Percentiles rank a stretch among this genome's conserved stretches.
Conservation (phyloP, 306 rosid genomes). For the Ochetophila trinervis region DNA sequence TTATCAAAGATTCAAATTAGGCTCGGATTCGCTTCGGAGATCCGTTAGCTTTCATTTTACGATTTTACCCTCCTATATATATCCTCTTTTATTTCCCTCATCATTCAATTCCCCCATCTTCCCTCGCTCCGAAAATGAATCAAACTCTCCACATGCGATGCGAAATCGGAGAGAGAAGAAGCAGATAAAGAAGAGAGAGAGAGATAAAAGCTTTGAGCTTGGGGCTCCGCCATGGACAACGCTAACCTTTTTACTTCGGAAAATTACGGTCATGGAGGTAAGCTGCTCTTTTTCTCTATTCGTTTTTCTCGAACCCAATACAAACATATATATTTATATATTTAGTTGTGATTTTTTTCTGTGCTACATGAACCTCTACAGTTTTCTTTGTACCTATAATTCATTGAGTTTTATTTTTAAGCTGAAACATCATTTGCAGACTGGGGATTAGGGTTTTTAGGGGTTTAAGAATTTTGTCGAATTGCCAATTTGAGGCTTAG, state of each 20-base stretch:
- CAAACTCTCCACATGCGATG: neutral
- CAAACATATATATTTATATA: too few species aligned
- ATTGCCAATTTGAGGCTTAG: neutral
- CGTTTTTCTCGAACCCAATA: constrained; percentile 4
- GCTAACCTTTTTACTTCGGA: constrained; percentile 28
- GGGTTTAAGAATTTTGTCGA: neutral
- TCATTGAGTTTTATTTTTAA: neutral
- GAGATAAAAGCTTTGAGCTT: constrained; percentile 17
- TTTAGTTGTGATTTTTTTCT: neutral
- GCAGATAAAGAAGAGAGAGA: constrained; percentile 7
- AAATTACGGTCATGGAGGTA: constrained; percentile 34
- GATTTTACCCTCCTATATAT: constrained; percentile 10
- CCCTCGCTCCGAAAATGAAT: constrained; percentile 14
- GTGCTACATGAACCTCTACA: neutral
- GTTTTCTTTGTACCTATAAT: neutral
- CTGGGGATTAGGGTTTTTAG: constrained; percentile 14
- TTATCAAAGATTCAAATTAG: constrained; percentile 26
- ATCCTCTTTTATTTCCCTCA: too few species aligned
- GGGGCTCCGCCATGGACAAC: constrained; percentile 44
- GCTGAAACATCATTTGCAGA: neutral
- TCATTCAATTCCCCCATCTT: neutral
- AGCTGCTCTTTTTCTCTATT: constrained; percentile 17
- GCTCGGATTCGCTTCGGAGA: constrained; percentile 50
- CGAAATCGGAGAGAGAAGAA: constrained; percentile 4
- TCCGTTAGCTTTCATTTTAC: constrained; percentile 38